Conservation (phyloP, 805 yeast species). For the Barnettozyma vustinii region DNA sequence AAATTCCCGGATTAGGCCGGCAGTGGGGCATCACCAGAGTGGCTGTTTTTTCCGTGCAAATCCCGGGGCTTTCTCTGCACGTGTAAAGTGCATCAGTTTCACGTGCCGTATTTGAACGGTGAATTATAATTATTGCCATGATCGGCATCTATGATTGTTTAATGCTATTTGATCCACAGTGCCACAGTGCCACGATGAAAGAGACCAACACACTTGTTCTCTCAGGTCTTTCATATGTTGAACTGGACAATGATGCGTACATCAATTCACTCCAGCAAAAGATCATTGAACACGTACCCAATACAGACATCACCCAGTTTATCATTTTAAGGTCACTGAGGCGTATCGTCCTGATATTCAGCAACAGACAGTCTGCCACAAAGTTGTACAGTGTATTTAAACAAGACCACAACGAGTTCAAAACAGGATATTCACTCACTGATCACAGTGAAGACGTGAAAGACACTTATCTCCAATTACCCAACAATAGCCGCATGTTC, state of each 20-base stretch:
- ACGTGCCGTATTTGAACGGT: too few relatives aligned
- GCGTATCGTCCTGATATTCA: slow-evolving; percentile 24
- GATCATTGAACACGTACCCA: slow-evolving; percentile 16
- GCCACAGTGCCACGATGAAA: slow-evolving; percentile 1
- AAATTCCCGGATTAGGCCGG: neutral
- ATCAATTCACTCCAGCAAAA: slow-evolving; percentile 23
- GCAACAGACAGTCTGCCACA: slow-evolving; percentile 9
- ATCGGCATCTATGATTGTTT: too few relatives aligned
- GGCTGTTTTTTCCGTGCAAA: neutral
- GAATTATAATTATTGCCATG: too few relatives aligned
- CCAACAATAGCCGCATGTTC: slow-evolving; percentile 30
- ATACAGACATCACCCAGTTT: slow-evolving; percentile 23
- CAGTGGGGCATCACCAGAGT: neutral
- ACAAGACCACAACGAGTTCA: slow-evolving; percentile 3
- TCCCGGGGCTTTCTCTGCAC: neutral
- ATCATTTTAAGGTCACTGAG: slow-evolving; percentile 23
- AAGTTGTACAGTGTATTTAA: slow-evolving; percentile 7
- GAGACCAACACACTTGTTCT: slow-evolving; percentile 26
- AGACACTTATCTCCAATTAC: slow-evolving; percentile 28
- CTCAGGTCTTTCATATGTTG: slow-evolving; percentile 14
- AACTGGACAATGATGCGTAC: slow-evolving; percentile 15
- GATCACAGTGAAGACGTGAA: slow-evolving; percentile 10
- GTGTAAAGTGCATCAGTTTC: neutral
- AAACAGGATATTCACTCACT: slow-evolving; percentile 16
- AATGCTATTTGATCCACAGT: neutral